These are phyloP conservation scores for Mimosa bimucronata DNA, from an alignment of 306 rosid genomes.

Conservation along the genomic window DNA sequence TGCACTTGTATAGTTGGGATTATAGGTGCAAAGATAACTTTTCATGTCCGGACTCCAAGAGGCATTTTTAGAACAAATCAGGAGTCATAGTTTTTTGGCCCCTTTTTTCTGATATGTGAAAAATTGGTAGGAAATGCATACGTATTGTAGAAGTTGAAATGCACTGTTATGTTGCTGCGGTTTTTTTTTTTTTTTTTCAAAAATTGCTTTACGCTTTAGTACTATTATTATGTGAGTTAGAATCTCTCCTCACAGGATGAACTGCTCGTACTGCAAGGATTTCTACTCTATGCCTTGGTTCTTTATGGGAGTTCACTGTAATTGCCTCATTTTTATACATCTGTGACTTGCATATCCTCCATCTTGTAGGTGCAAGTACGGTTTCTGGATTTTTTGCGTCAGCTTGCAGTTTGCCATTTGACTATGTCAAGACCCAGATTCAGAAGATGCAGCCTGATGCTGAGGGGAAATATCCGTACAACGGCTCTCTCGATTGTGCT, in stretches of 20 bases:
- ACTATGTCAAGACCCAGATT: constrained; percentile 22
- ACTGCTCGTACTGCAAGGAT: background rate
- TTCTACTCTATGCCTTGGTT: background rate
- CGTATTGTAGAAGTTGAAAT: background rate
- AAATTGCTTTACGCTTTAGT: too few species aligned
- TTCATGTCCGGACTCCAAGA: background rate
- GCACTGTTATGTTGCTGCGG: too few species aligned
- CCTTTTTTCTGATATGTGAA: too few species aligned
- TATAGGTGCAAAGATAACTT: background rate
- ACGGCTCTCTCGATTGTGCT: constrained; percentile 18
- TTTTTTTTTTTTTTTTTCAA: too few species aligned
- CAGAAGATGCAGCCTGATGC: constrained; percentile 29
- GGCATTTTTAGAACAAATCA: background rate
- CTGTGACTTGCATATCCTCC: background rate
- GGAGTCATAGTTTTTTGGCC: background rate
- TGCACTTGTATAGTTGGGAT: background rate
- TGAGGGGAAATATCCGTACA: constrained; percentile 8
- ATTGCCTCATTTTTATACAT: background rate
- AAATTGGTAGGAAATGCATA: background rate
- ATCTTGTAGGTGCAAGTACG: constrained; percentile 4
- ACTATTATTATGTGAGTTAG: background rate
- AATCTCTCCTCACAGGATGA: background rate
- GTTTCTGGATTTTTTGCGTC: constrained; percentile 23
- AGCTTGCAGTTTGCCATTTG: constrained; percentile 30
- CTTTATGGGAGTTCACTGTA: background rate